A percentile compares a stretch with the other conserved stretches of the same genome.
Evolutionary conservation across 1,139 yeast species (phyloP).

Genomic region (Scheffersomyces cryptocercus): DNA sequence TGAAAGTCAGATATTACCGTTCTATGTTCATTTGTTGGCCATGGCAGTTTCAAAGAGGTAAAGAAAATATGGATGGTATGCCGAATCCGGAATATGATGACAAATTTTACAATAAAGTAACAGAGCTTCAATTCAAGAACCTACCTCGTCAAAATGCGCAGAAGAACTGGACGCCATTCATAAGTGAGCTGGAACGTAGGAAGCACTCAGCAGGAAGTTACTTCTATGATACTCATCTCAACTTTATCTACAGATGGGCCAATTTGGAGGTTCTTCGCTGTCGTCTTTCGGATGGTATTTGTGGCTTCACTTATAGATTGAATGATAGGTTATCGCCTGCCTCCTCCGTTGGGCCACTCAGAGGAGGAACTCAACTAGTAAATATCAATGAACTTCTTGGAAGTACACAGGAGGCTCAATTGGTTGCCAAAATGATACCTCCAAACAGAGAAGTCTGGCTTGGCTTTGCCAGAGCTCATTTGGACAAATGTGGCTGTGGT

Average conservation of each 20-base stretch:
- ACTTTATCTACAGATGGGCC: constrained; percentile 42
- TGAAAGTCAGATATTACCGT: constrained; percentile 16
- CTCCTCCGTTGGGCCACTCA: constrained; percentile 18
- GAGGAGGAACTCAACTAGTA: constrained; percentile 29
- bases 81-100: constrained; percentile 12
- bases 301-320: constrained; percentile 26
- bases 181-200: constrained; percentile 23
- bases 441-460: constrained; percentile 26
- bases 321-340: constrained; percentile 15
- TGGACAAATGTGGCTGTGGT: constrained; percentile 29
- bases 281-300: constrained; percentile 20
- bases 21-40: constrained; percentile 42
- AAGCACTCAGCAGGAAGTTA: constrained; percentile 3
- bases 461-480: constrained; percentile 27
- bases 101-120: constrained; percentile 23
- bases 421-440: constrained; percentile 11
- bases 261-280: constrained; percentile 35
- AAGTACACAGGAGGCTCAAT: not conserved
- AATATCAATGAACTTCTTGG: constrained; percentile 15
- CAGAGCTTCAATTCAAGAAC: constrained; percentile 29
- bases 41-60: constrained; percentile 40
- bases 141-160: constrained; percentile 25
- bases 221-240: constrained; percentile 29
- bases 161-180: constrained; percentile 49
- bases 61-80: constrained; percentile 27